Evolutionary conservation across 306 rosid species (phyloP).

Genomic region (Acacia crassicarpa): DNA sequence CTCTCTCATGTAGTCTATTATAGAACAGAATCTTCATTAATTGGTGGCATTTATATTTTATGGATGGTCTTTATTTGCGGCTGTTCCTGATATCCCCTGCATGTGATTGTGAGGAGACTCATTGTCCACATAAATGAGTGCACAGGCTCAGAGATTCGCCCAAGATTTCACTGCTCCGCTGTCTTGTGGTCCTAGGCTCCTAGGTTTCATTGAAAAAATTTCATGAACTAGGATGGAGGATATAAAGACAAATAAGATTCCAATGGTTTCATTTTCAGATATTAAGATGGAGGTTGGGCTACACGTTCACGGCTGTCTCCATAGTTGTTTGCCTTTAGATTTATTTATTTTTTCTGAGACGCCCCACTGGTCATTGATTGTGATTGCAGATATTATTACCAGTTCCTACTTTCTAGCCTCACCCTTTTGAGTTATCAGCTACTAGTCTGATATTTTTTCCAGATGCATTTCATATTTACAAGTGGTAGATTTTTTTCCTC

Average conservation of each 20-base stretch:
- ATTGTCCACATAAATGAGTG: not conserved
- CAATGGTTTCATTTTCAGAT: not conserved
- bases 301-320: constrained; percentile 6
- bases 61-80: not conserved
- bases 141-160: not conserved
- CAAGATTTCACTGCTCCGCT: not conserved
- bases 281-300: not conserved
- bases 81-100: not conserved
- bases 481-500: too few species aligned
- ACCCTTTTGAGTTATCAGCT: not conserved
- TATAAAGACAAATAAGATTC: not conserved
- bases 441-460: not conserved
- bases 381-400: not conserved
- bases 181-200: constrained; percentile 6
- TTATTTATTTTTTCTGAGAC: constrained; percentile 7
- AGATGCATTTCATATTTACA: not conserved
- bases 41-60: not conserved
- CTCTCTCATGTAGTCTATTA: too few species aligned
- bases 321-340: not conserved
- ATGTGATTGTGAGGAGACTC: not conserved
- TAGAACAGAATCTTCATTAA: not conserved
- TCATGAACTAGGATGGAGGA: constrained; percentile 6
- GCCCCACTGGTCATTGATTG: not conserved
- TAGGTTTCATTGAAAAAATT: not conserved
- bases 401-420: not conserved